Percentiles rank a stretch among this genome's conserved stretches.
Evolutionary conservation across 2,329 filamentous ascomycete genomes (phyloP).

Genomic region (Curvularia eragrostidis): DNA sequence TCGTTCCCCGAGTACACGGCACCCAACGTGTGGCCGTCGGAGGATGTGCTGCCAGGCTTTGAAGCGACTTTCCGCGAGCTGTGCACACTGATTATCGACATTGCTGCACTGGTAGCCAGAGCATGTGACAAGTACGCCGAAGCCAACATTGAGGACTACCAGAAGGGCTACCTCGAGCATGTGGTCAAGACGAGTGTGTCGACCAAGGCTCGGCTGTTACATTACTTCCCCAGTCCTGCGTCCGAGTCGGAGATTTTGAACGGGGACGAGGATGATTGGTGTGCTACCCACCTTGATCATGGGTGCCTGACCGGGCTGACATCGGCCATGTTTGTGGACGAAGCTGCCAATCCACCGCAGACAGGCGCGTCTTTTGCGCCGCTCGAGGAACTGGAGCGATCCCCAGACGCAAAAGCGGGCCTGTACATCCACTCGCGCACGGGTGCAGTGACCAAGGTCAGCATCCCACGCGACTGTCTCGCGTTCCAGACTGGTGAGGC

Average conservation of each 20-base stretch:
- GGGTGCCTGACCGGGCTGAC: conserved; percentile 94
- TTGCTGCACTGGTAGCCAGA: conserved; percentile 84
- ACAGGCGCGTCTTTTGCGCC: conserved; percentile 51
- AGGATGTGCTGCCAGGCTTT: conserved; percentile 76
- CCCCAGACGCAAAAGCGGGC: conserved; percentile 83
- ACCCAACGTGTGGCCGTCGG: conserved; percentile 85
- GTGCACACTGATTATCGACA: conserved; percentile 86
- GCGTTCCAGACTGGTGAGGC: conserved; percentile 97
- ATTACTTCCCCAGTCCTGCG: conserved; percentile 77
- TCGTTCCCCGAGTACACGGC: conserved; percentile 88
- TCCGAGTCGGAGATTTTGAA: conserved; percentile 23
- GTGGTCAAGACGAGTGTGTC: conserved; percentile 85
- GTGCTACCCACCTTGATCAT: conserved; percentile 87
- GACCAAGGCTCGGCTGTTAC: conserved; percentile 88
- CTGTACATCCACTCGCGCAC: conserved; percentile 92
- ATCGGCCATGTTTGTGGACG: conserved; percentile 94
- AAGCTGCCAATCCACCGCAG: conserved; percentile 57
- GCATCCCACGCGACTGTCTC: conserved; percentile 88
- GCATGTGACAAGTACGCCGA: conserved; percentile 87
- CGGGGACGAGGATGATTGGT: conserved; percentile 86
- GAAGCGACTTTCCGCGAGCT: conserved; percentile 73
- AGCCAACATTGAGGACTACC: conserved; percentile 78
- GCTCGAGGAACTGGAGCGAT: conserved; percentile 73
- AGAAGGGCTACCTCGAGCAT: conserved; percentile 78
- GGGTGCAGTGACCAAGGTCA: conserved; percentile 84